Base-by-base conservation (phyloP, 371 early-diverging fungal genomes). In the Capillidium rhysosporum region DNA sequence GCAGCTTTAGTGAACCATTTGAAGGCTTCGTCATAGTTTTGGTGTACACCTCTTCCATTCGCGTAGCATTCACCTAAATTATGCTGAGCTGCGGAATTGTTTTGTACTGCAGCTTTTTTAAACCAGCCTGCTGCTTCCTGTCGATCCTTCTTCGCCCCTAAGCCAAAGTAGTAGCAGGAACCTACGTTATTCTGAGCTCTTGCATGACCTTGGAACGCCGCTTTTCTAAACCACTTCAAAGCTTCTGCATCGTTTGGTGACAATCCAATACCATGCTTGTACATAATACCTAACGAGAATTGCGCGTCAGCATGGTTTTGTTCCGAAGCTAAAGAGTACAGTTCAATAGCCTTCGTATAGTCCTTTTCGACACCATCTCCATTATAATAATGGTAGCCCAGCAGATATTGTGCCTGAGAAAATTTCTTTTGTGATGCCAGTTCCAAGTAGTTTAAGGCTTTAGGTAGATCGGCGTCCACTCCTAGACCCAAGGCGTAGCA, bases 101-200 rank as follows among this genome's bases (percentile, higher is more conserved):
- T 62, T 5, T 43, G 45, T 18, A 44, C 21, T 1, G 82, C 79
- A 24, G 83, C 83, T 21, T 72, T 69, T 56, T 73, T 73, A 57
- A 81, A 82, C 79, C 80, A 83, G 25, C 61, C 38, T 1, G 75
- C 68, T 7, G 84, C 81, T 55, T 72, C 68, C 29, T 64, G 64
- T 29, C 76, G 56, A 55, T 83, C 67, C 29, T 68, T 67, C 16
- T 66, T 60, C 40, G 75, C 74, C 1, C 52, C 52, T 10, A 55
- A 23, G 1, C 47, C 47, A 39, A 45, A 55, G 26, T 86, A 84
- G 61, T 77, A 84, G 46, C 80, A 82, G 59, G 84, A 80, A 0
- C 84, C 90, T 2, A 85, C 65, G 57, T 84, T 84, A 64, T 86
- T 80, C 59, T 84, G 82, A 29, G 86, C 84, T 23, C 82, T 56